These are phyloP conservation scores for Blastobotrys apis DNA, from an alignment of 1,139 yeast species.

Conservation along the genomic window DNA sequence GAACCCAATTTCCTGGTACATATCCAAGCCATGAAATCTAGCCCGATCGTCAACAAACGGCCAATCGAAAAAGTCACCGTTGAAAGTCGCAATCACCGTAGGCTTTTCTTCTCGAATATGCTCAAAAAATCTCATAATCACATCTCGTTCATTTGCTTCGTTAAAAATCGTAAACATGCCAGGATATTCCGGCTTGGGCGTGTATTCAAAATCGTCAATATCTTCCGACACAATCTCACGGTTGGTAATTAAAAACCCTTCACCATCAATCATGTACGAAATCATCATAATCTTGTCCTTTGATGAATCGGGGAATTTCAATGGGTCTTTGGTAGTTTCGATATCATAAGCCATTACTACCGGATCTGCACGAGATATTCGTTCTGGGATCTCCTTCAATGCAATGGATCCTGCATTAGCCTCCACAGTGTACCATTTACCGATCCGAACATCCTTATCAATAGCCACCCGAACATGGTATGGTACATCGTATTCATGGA, in stretches of 20 bases:
- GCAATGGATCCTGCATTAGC: conserved; percentile 54
- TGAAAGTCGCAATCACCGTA: conserved; percentile 93
- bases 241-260: conserved; percentile 89
- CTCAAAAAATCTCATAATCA: conserved; percentile 75
- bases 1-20: conserved; percentile 94
- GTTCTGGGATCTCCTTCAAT: conserved; percentile 61
- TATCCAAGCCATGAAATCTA: conserved; percentile 72
- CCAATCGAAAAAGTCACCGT: conserved; percentile 99
- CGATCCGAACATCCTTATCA: conserved; percentile 79
- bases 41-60: conserved; percentile 94
- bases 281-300: conserved; percentile 99
- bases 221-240: conserved; percentile 92
- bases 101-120: conserved; percentile 86
- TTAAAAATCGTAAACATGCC: conserved; percentile 88
- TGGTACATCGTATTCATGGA: conserved; percentile 94
- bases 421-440: conserved; percentile 90
- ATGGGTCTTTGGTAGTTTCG: conserved; percentile 94
- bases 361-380: conserved; percentile 94
- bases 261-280: conserved; percentile 98
- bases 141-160: conserved; percentile 76
- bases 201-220: conserved; percentile 94
- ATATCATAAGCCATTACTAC: conserved; percentile 96
- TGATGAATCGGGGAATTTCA: conserved; percentile 90
- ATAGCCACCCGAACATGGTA: conserved; percentile 94
- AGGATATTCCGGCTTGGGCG: conserved; percentile 94